Percentiles rank a stretch among this genome's conserved stretches.
Conservation (phyloP, 2,329 filamentous ascomycete species). For the Claviceps sp. region DNA sequence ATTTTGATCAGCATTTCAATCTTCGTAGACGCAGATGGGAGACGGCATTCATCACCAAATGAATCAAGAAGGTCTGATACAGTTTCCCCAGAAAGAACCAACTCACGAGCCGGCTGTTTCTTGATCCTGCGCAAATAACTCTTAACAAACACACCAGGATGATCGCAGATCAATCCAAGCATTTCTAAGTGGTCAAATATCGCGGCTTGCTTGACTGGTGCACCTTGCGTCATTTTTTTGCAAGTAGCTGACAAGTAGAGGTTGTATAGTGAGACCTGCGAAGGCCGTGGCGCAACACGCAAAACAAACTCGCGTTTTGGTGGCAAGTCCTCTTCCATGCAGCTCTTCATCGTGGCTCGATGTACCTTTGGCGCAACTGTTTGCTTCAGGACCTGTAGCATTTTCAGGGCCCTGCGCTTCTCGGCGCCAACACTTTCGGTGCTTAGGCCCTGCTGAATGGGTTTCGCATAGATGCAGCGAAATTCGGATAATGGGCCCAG, state of each 20-base stretch:
- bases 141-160: conserved; percentile 33
- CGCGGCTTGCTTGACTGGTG: conserved; percentile 4
- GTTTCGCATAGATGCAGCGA: conserved; percentile 50
- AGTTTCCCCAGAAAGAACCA: too few species aligned
- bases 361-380: conserved; percentile 68
- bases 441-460: conserved; percentile 61
- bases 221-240: neutral
- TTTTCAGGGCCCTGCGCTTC: conserved; percentile 47
- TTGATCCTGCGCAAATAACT: conserved; percentile 1
- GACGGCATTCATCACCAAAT: conserved; percentile 27
- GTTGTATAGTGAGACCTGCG: conserved; percentile 53
- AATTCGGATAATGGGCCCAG: conserved; percentile 60
- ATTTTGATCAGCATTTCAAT: conserved; percentile 54
- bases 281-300: conserved; percentile 50
- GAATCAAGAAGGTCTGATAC: conserved; percentile 11
- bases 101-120: neutral
- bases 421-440: conserved; percentile 44
- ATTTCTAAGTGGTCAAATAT: conserved; percentile 23
- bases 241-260: conserved; percentile 23
- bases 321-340: conserved; percentile 53
- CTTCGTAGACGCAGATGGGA: conserved; percentile 51
- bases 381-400: conserved; percentile 55
- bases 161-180: conserved; percentile 37
- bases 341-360: conserved; percentile 52
- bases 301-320: conserved; percentile 73